These are phyloP conservation scores for Talaromyces stipitatus DNA, from an alignment of 495 filamentous ascomycete species.

Conservation along the genomic window DNA sequence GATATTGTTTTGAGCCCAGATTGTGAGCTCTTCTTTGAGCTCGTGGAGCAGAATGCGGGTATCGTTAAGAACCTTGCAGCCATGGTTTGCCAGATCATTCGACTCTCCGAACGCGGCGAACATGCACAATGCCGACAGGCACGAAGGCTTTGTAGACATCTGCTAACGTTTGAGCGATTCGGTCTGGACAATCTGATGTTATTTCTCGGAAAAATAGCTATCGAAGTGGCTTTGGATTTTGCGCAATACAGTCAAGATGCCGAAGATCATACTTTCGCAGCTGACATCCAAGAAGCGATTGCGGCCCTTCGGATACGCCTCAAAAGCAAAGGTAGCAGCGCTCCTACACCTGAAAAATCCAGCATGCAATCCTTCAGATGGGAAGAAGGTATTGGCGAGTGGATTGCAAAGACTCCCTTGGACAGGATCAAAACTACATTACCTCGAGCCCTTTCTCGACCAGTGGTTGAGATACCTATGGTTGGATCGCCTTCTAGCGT, in stretches of 20 bases:
- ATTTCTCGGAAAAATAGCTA: slow-evolving; percentile 32
- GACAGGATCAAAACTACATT: slow-evolving; percentile 14
- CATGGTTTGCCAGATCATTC: slow-evolving; percentile 29
- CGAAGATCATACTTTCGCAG: slow-evolving; percentile 42
- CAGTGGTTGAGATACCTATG: slow-evolving; percentile 4
- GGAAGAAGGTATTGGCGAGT: slow-evolving; percentile 50
- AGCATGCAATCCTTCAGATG: slow-evolving; percentile 35
- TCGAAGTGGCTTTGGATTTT: slow-evolving; percentile 40
- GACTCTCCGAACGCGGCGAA: slow-evolving; percentile 22
- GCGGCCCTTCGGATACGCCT: slow-evolving; percentile 9
- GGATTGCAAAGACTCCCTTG: slow-evolving; percentile 40
- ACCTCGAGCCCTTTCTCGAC: neutral
- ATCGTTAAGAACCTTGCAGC: slow-evolving; percentile 30
- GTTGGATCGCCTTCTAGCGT: slow-evolving; percentile 17
- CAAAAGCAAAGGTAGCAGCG: slow-evolving; percentile 8
- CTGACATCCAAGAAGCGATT: slow-evolving; percentile 34
- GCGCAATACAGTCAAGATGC: slow-evolving; percentile 38
- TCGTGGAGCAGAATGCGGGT: slow-evolving; percentile 22
- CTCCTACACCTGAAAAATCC: slow-evolving; percentile 1
- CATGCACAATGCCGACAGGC: slow-evolving; percentile 15
- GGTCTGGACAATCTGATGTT: slow-evolving; percentile 16
- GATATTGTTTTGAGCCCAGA: slow-evolving; percentile 11
- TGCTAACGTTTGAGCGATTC: slow-evolving; percentile 21
- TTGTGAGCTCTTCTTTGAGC: slow-evolving; percentile 16
- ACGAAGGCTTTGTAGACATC: slow-evolving; percentile 20